Evolutionary conservation across 140 eudicot species (phyloP), one percentile per base, ranked within the genome.

Genomic region (Erigeron philadelphicus): DNA sequence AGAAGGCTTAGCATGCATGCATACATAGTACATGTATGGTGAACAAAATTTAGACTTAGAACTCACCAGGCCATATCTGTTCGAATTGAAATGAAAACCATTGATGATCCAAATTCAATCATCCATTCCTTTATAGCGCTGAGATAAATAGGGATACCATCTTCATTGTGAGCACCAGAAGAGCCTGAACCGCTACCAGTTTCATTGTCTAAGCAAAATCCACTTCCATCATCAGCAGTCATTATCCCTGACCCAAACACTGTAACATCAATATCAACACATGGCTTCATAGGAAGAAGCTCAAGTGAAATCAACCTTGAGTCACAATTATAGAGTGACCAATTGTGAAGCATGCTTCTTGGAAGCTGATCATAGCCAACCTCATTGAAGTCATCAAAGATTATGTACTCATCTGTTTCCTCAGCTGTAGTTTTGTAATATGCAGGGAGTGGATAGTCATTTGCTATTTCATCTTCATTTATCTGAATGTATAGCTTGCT

Each of bases 71-170:
- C 90, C 95, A 92, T 80, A 81, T 92, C 99, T 1, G 98, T 92
- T 67, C 96, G 84, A 31, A 92, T 85, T 11, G 98, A 92, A 66
- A 92, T 83, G 49, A 85, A 86, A 78, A 88, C 84, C 96, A 89
- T 93, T 49, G 95, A 85, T 17, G 95, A 88, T 55, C 99, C 99
- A 73, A 93, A 83, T 50, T 93, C 99, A 80, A 93, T 89, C 85
- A 84, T 76, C 99, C 99, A 93, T 67, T 93, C 99, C 78, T 93
- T 93, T n/a, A 93, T 89, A 49, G 95, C 99, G 65, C 99, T 93
- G 75, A 93, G 70, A 47, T 81, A 93, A 16, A 93, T 77, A 19
- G 97, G 97, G 47, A 93, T 87, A 16, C 99, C 97, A 68, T 87
- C 95, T 69, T 81, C 82, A 62, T 82, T 83, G 23, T 54, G 75